Conservation (phyloP, 345 rosid genomes). For the Rhodamnia rubescens region DNA sequence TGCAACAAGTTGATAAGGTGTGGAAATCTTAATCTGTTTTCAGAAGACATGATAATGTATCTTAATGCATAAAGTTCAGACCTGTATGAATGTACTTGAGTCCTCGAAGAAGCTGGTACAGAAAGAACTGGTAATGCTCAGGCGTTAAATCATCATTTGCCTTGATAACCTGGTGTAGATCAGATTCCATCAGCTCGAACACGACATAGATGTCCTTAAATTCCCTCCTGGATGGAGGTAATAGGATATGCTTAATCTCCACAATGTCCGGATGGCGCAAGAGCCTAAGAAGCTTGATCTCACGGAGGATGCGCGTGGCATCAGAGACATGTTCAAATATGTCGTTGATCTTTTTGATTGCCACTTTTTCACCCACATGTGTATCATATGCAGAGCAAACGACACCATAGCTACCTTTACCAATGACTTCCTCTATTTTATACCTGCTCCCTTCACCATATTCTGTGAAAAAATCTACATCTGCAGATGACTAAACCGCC, state of each 20-base stretch:
- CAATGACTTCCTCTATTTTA: conserved; percentile 82
- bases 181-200: conserved; percentile 90
- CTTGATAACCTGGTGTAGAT: conserved; percentile 85
- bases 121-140: conserved; percentile 86
- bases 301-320: conserved; percentile 88
- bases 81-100: conserved; percentile 96
- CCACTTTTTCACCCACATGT: conserved; percentile 74
- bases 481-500: conserved; percentile 52
- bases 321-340: conserved; percentile 90
- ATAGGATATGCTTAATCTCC: conserved; percentile 84
- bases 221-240: conserved; percentile 85
- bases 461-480: conserved; percentile 82
- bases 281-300: conserved; percentile 80
- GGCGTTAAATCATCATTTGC: conserved; percentile 91
- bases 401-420: conserved; percentile 93
- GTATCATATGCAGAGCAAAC: conserved; percentile 85
- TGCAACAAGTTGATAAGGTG: neutral
- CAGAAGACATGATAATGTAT: neutral
- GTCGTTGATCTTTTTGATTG: conserved; percentile 84
- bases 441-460: conserved; percentile 91
- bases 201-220: conserved; percentile 84
- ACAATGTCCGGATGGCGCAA: conserved; percentile 89
- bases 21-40: neutral
- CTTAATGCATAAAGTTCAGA: conserved; percentile 5
- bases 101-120: conserved; percentile 92